Percentiles rank a stretch among this genome's conserved stretches.
Evolutionary conservation across 176 grass and related monocot species (phyloP).

Genomic region (Carex littledalei): DNA sequence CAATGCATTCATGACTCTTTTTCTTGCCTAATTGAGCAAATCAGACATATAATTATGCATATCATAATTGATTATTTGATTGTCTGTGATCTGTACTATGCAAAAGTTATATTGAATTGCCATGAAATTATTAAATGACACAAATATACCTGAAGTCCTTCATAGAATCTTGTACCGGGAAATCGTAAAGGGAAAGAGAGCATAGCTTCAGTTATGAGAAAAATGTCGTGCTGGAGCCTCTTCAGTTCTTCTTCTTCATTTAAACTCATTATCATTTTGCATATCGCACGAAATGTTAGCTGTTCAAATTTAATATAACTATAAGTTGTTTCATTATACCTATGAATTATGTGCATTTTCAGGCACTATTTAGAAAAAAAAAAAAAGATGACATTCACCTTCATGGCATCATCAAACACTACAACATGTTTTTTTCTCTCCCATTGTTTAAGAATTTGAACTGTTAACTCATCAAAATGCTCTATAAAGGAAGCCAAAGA

Average conservation of each 20-base stretch:
- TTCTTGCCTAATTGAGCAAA: conserved; percentile 39
- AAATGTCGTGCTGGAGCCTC: conserved; percentile 48
- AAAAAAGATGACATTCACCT: conserved; percentile 15
- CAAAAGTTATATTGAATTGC: not conserved
- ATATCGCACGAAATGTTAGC: conserved; percentile 71
- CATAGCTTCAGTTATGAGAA: conserved; percentile 69
- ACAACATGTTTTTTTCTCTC: not conserved
- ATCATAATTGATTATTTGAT: not conserved
- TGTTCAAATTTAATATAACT: conserved; percentile 9
- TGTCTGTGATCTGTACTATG: not conserved
- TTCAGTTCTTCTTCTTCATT: conserved; percentile 19
- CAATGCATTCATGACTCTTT: conserved; percentile 51
- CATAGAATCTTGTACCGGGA: conserved; percentile 59
- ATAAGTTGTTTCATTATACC: not conserved
- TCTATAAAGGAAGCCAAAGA: conserved; percentile 28
- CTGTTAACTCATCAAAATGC: conserved; percentile 36
- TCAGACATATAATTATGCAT: not conserved
- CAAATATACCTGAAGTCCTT: conserved; percentile 41
- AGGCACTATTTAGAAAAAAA: not conserved
- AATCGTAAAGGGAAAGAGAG: conserved; percentile 63
- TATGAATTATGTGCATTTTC: not conserved
- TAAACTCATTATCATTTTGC: conserved; percentile 65
- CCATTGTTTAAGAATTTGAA: conserved; percentile 10
- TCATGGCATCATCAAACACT: conserved; percentile 55
- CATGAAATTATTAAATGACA: not conserved